Conservation (phyloP, 768 basidiomycete genomes). For the Collybia sordida region DNA sequence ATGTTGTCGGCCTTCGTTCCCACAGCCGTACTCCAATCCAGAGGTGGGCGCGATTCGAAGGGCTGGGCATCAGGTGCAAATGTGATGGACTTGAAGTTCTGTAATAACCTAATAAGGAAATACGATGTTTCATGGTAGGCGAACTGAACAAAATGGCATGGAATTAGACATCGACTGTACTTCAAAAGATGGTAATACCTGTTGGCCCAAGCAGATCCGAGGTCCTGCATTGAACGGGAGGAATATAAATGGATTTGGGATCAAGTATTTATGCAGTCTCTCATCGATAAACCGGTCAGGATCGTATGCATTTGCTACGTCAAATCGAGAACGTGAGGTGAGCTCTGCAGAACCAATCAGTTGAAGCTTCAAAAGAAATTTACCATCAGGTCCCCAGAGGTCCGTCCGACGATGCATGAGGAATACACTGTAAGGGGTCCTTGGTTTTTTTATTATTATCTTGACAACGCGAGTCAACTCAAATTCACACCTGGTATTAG, state of each 20-base stretch:
- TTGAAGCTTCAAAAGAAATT: too few species aligned
- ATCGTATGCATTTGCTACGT: constrained; percentile 56
- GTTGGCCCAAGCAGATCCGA: constrained; percentile 52
- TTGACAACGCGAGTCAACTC: constrained; percentile 3
- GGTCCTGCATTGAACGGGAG: constrained; percentile 54
- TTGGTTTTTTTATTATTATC: constrained; percentile 15
- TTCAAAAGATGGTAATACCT: constrained; percentile 23
- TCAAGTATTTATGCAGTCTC: constrained; percentile 53
- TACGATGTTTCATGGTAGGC: constrained; percentile 56
- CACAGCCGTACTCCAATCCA: constrained; percentile 35
- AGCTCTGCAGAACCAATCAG: too few species aligned
- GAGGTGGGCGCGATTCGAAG: constrained; percentile 36
- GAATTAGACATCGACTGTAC: too few species aligned
- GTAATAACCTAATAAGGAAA: constrained; percentile 47
- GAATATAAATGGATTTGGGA: constrained; percentile 57
- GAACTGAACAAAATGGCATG: constrained; percentile 28
- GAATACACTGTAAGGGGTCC: constrained; percentile 29
- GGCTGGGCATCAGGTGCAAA: constrained; percentile 43
- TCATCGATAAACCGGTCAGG: constrained; percentile 70
- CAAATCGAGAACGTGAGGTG: too few species aligned
- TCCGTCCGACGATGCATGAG: constrained; percentile 43
- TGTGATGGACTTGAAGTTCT: constrained; percentile 36
- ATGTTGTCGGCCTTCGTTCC: constrained; percentile 29
- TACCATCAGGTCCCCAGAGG: constrained; percentile 63
- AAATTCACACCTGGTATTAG: constrained; percentile 23